Conservation (phyloP, 2,329 filamentous ascomycete species). For the Pseudogymnoascus sp. region DNA sequence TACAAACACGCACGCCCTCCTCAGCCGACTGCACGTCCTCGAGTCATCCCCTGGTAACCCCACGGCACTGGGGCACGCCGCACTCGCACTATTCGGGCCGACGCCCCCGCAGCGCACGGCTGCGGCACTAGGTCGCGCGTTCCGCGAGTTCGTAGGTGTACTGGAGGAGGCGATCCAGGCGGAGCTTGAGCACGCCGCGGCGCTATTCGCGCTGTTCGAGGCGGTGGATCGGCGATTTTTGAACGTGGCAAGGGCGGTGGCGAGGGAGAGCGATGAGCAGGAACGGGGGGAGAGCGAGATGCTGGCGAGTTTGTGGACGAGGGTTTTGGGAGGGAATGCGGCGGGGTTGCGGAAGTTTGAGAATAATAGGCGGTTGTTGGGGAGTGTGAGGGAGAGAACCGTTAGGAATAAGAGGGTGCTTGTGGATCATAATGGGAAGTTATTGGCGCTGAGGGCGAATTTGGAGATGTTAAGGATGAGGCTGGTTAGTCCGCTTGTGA, state of each 20-base stretch:
- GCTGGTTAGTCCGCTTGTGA: constrained; percentile 75
- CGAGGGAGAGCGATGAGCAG: constrained; percentile 74
- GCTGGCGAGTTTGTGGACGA: constrained; percentile 78
- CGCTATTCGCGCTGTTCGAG: constrained; percentile 84
- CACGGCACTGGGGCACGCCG: constrained; percentile 60
- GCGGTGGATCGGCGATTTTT: constrained; percentile 84
- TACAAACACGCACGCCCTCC: constrained; percentile 74
- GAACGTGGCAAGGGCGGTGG: constrained; percentile 77
- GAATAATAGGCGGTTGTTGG: constrained; percentile 75
- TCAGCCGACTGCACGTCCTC: constrained; percentile 57
- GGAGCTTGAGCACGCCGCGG: constrained; percentile 72
- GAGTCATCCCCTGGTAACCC: constrained; percentile 50
- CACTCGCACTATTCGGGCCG: constrained; percentile 70
- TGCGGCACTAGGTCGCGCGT: constrained; percentile 75
- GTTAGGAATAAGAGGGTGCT: constrained; percentile 82
- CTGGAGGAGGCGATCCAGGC: constrained; percentile 84
- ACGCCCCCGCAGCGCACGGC: constrained; percentile 76
- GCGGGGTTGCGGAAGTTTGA: constrained; percentile 80
- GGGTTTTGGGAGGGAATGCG: constrained; percentile 70
- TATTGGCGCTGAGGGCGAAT: constrained; percentile 77
- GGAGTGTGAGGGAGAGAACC: constrained; percentile 72
- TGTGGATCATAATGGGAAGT: constrained; percentile 76
- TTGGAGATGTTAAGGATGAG: constrained; percentile 79
- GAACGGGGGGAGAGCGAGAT: constrained; percentile 75
- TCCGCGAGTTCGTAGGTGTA: constrained; percentile 77